Conservation (phyloP, 257 asterid species). For the Gentiana dahurica region DNA sequence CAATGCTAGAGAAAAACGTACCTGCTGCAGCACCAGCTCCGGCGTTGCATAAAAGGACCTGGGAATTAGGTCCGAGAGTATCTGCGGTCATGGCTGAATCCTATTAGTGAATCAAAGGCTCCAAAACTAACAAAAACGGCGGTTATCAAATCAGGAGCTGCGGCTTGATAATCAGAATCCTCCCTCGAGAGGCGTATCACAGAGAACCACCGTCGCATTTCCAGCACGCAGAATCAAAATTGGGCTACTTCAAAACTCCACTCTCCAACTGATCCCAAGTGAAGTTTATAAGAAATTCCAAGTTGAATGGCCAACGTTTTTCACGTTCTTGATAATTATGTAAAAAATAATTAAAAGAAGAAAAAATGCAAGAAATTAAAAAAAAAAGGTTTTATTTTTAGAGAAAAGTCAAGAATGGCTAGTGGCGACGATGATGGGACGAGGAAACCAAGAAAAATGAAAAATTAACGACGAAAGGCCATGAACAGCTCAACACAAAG, state of each 20-base stretch:
- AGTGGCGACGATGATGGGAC: too few species aligned
- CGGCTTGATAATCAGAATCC: slow-evolving; percentile 31
- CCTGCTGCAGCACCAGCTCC: slow-evolving; percentile 99
- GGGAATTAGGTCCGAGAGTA: slow-evolving; percentile 53
- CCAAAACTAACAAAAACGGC: slow-evolving; percentile 1
- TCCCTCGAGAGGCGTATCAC: slow-evolving; percentile 70
- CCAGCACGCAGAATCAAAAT: slow-evolving; percentile 38
- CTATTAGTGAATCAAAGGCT: slow-evolving; percentile 19
- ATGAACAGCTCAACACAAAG: too few species aligned
- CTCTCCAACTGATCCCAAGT: not conserved
- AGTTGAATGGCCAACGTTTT: not conserved
- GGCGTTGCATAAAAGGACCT: slow-evolving; percentile 76
- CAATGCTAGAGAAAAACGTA: slow-evolving; percentile 7
- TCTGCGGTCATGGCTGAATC: slow-evolving; percentile 49
- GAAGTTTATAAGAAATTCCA: not conserved
- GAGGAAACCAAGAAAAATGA: too few species aligned
- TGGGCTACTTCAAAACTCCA: not conserved
- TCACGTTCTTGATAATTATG: too few species aligned
- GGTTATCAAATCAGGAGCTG: slow-evolving; percentile 5
- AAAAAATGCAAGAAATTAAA: too few species aligned
- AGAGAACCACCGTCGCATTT: slow-evolving; percentile 79
- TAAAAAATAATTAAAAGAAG: too few species aligned
- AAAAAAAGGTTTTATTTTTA: too few species aligned
- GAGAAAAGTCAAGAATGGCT: too few species aligned
- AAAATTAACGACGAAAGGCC: too few species aligned